These are phyloP conservation scores for Cardiospermum halicacabum DNA, from an alignment of 345 rosid genomes.

Conservation along the genomic window DNA sequence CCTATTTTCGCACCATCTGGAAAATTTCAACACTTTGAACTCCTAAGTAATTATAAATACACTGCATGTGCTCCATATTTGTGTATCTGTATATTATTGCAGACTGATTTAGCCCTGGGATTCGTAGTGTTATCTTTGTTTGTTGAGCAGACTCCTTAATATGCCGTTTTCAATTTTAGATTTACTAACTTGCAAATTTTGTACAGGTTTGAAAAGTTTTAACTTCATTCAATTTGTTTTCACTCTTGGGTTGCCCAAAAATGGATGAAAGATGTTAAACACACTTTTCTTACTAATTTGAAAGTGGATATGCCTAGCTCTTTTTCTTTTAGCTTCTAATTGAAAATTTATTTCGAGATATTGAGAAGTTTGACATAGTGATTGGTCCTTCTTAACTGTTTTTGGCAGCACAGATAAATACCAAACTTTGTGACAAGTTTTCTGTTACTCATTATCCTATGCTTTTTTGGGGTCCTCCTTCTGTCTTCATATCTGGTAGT, in stretches of 20 bases:
- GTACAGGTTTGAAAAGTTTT: too few relatives aligned
- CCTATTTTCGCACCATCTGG: too few relatives aligned
- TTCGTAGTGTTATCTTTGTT: neutral
- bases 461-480: slow-evolving; percentile 84
- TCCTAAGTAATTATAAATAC: too few relatives aligned
- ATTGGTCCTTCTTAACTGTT: slow-evolving; percentile 31
- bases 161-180: neutral
- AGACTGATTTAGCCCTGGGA: neutral
- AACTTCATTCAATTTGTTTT: too few relatives aligned
- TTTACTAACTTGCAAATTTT: too few relatives aligned
- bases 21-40: too few relatives aligned
- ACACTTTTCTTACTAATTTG: too few relatives aligned
- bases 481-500: slow-evolving; percentile 52
- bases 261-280: too few relatives aligned
- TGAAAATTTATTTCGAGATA: neutral
- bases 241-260: too few relatives aligned
- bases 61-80: too few relatives aligned
- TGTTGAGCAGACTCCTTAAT: neutral
- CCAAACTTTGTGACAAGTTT: slow-evolving; percentile 77
- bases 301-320: too few relatives aligned
- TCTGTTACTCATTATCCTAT: slow-evolving; percentile 85
- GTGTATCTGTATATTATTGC: neutral
- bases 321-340: slow-evolving; percentile 12
- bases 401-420: slow-evolving; percentile 91
- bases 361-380: slow-evolving; percentile 18